Evolutionary conservation across 164 flowering plant genomes (phyloP), one percentile per base, ranked within the genome.

Genomic region (Tetracentron sinense): DNA sequence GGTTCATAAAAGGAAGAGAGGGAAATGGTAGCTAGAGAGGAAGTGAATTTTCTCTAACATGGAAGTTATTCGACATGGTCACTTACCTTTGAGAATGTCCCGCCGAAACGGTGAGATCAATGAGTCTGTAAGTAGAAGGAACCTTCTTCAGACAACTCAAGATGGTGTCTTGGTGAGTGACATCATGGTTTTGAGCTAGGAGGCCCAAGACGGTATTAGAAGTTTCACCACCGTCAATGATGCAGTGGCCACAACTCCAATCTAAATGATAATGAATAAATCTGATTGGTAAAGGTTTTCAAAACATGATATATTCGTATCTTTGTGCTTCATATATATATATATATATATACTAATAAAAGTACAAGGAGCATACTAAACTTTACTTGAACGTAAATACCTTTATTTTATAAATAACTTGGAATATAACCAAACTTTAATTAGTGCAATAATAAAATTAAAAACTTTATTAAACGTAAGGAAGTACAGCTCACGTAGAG

Each of bases 181-280:
- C 22, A 16, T 63, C 1, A 73, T 73, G 33, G 64, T 69, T 2
- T 73, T 73, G 42, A 53, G 28, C 12, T 55, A 53, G 26, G n/a
- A n/a, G n/a, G n/a, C n/a, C n/a, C n/a, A n/a, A n/a, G 67, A 65
- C 28, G 77, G 77, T 1, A 61, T 21, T 21, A 67, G 56, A 6
- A 42, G 69, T 27, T 73, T 60, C 51, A 61, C 61, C 12, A 61
- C 60, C 47, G 69, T 73, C 29, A 65, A 23, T n/a, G 73, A 65
- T 8, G 77, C 76, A 14, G 54, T 73, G 2, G 63, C 66, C 17
- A 76, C 73, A 15, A 82, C 83, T 14, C 82, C 86, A 0, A 70
- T n/a, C n/a, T n/a, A n/a, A n/a, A n/a, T n/a, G n/a, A n/a, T n/a
- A n/a, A n/a, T n/a, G n/a, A n/a, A n/a, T n/a, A n/a, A n/a, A n/a